These are phyloP conservation scores for Echria macrotheca DNA, from an alignment of 495 filamentous ascomycete species.

Conservation along the genomic window DNA sequence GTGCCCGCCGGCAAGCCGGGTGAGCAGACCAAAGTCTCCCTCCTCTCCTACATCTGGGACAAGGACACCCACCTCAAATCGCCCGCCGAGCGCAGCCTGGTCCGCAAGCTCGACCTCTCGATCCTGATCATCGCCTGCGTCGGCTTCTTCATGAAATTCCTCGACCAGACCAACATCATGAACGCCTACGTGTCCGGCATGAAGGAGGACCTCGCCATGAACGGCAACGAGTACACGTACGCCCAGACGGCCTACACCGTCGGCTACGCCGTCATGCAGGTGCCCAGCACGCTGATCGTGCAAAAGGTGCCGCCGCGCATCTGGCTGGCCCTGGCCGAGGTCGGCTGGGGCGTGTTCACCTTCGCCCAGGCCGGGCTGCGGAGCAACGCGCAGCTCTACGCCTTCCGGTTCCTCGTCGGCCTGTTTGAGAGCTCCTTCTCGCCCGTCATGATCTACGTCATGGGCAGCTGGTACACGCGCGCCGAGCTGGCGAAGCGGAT, in stretches of 20 bases:
- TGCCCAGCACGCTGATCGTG: slow-evolving; percentile 51
- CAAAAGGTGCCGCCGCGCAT: slow-evolving; percentile 48
- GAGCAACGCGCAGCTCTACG: slow-evolving; percentile 47
- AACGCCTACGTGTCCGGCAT: slow-evolving; percentile 33
- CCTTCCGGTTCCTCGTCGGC: slow-evolving; percentile 59
- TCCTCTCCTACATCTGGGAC: slow-evolving; percentile 12
- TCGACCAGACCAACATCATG: slow-evolving; percentile 31
- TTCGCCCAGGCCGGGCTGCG: slow-evolving; percentile 49
- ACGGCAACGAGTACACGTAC: slow-evolving; percentile 31
- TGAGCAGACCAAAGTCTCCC: neutral
- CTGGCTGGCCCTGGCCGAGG: slow-evolving; percentile 52
- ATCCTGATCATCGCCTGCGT: slow-evolving; percentile 35
- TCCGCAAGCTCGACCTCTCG: slow-evolving; percentile 24
- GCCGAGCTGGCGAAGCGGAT: slow-evolving; percentile 55
- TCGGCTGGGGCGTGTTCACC: slow-evolving; percentile 52
- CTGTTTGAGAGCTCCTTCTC: slow-evolving; percentile 52
- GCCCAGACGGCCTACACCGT: slow-evolving; percentile 40
- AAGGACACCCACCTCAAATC: slow-evolving; percentile 13
- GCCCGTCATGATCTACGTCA: slow-evolving; percentile 54
- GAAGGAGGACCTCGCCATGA: slow-evolving; percentile 29
- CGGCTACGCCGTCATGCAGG: slow-evolving; percentile 46
- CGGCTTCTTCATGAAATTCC: slow-evolving; percentile 32
- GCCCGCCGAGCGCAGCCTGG: slow-evolving; percentile 16
- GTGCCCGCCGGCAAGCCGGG: neutral
- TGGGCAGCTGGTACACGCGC: slow-evolving; percentile 58